Evolutionary conservation across 2,329 filamentous ascomycete genomes (phyloP).

Genomic region (Ascochyta pisi): DNA sequence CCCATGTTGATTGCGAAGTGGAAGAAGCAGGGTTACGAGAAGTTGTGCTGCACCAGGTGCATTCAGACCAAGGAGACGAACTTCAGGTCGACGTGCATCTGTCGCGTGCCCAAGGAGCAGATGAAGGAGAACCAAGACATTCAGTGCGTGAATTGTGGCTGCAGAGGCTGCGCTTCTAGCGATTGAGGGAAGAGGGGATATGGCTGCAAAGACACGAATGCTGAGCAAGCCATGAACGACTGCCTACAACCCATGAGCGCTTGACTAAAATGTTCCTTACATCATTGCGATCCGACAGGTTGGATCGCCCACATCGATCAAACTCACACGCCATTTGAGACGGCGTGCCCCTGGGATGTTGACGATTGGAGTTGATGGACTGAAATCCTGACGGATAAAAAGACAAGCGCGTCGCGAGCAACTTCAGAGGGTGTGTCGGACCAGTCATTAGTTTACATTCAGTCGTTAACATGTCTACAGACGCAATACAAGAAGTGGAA

Average conservation of each 20-base stretch:
- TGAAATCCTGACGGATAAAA: background rate
- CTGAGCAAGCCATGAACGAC: background rate
- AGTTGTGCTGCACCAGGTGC: constrained; percentile 94
- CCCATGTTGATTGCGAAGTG: constrained; percentile 97
- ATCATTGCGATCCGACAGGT: background rate
- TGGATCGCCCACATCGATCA: background rate
- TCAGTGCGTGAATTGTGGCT: constrained; percentile 95
- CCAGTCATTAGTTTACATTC: constrained; percentile 22
- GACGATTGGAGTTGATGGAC: background rate
- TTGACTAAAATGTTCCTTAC: background rate
- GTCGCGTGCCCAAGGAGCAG: constrained; percentile 87
- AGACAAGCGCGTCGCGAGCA: background rate
- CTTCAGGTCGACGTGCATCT: constrained; percentile 97
- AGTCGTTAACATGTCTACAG: constrained; percentile 37
- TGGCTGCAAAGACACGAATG: background rate
- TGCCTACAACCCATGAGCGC: background rate
- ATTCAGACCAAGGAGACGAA: constrained; percentile 99
- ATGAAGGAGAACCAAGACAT: constrained; percentile 90
- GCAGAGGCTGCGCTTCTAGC: constrained; percentile 84
- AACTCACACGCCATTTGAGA: background rate
- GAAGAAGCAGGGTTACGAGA: constrained; percentile 99
- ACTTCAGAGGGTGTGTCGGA: constrained; percentile 30
- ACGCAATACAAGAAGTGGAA: constrained; percentile 23
- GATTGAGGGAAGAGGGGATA: constrained; percentile 61
- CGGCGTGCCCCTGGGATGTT: background rate